A percentile compares a stretch with the other conserved stretches of the same genome.
phyloP scores from a whole-genome alignment of 768 basidiomycete genomes.

The Boletus vermiculosoides region DNA sequence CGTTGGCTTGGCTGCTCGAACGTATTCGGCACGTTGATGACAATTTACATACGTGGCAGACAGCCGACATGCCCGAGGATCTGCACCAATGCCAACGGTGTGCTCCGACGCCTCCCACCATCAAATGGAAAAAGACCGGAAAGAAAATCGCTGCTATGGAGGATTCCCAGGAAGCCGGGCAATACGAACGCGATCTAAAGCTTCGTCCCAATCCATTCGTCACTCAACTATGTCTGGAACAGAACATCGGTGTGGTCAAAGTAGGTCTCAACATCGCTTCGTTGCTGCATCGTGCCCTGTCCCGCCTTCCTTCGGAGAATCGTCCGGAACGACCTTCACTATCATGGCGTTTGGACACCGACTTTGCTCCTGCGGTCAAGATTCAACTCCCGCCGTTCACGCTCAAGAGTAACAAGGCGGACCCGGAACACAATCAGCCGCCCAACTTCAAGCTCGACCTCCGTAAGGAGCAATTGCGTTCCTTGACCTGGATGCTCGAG shows the following conservation, averaged over 20 bases:
- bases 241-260: slow-evolving; percentile 66
- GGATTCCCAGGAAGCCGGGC: slow-evolving; percentile 81
- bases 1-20: slow-evolving; percentile 85
- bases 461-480: slow-evolving; percentile 84
- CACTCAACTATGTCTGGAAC: slow-evolving; percentile 71
- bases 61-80: slow-evolving; percentile 43
- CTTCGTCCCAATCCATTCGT: slow-evolving; percentile 82
- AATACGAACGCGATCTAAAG: slow-evolving; percentile 87
- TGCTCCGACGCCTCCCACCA: slow-evolving; percentile 72
- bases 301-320: slow-evolving; percentile 65
- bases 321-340: slow-evolving; percentile 47
- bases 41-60: slow-evolving; percentile 66
- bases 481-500: slow-evolving; percentile 87
- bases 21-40: slow-evolving; percentile 75
- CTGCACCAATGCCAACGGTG: slow-evolving; percentile 71
- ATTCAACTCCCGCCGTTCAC: slow-evolving; percentile 61
- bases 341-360: slow-evolving; percentile 82
- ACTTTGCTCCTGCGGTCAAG: slow-evolving; percentile 65
- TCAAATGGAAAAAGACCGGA: slow-evolving; percentile 68
- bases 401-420: slow-evolving; percentile 72
- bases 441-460: slow-evolving; percentile 71
- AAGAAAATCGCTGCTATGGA: slow-evolving; percentile 70
- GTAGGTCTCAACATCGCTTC: slow-evolving; percentile 89
- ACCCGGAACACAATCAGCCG: slow-evolving; percentile 71
- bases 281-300: slow-evolving; percentile 80